These are phyloP conservation scores for Trametes elegans DNA, from an alignment of 768 basidiomycete species.

Conservation along the genomic window DNA sequence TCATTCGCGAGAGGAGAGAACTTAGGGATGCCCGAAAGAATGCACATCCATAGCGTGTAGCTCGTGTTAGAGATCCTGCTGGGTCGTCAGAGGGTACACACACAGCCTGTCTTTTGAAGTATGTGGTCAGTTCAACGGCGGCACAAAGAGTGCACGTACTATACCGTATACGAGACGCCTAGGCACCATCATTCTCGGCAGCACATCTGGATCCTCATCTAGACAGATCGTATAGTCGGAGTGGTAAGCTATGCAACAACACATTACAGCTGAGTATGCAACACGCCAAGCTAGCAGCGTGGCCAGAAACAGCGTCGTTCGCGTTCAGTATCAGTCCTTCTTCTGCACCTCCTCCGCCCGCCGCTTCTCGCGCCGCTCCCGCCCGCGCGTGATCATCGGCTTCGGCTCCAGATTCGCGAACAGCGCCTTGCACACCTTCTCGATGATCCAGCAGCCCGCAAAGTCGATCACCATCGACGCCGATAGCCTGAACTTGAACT, in stretches of 20 bases:
- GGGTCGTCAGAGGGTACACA: too few relatives aligned
- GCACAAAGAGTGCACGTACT: too few relatives aligned
- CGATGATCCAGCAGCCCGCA: constrained; percentile 81
- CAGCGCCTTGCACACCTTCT: constrained; percentile 76
- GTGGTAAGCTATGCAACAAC: constrained; percentile 2
- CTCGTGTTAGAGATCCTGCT: too few relatives aligned
- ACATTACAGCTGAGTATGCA: constrained; percentile 8
- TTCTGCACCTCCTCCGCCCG: constrained; percentile 16
- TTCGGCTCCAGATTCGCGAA: constrained; percentile 90
- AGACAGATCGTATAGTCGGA: constrained; percentile 2
- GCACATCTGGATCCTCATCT: constrained; percentile 4
- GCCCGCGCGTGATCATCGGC: constrained; percentile 77
- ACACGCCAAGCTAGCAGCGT: neutral
- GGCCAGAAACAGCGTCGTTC: too few relatives aligned
- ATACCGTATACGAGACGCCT: too few relatives aligned
- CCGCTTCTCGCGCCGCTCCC: constrained; percentile 65
- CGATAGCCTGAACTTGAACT: constrained; percentile 87
- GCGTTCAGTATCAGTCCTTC: constrained; percentile 4
- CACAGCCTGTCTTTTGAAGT: too few relatives aligned
- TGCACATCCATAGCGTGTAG: too few relatives aligned
- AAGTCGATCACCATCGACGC: constrained; percentile 86
- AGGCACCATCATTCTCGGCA: too few relatives aligned
- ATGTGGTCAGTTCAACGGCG: too few relatives aligned
- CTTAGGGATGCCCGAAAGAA: too few relatives aligned
- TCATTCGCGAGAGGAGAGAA: too few relatives aligned